These are phyloP conservation scores for Neofusicoccum parvum DNA, from an alignment of 2,329 filamentous ascomycete species.

Conservation along the genomic window DNA sequence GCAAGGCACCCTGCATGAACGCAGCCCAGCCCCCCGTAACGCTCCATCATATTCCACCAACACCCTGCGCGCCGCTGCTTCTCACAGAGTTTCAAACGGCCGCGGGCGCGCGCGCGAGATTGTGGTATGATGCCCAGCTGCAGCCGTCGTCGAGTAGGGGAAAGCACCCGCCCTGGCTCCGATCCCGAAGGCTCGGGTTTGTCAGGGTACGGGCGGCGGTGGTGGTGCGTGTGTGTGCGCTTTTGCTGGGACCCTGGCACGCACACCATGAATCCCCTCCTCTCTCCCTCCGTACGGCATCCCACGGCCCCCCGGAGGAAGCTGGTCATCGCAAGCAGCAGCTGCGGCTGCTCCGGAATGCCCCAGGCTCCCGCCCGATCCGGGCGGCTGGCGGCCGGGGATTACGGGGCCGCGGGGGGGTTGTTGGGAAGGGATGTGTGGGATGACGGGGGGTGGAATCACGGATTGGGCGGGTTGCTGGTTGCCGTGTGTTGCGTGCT, in stretches of 20 bases:
- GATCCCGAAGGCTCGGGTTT: too few relatives aligned
- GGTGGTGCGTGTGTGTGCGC: not conserved
- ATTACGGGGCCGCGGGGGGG: not conserved
- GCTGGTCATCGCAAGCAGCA: too few relatives aligned
- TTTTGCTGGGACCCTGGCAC: not conserved
- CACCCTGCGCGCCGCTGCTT: too few relatives aligned
- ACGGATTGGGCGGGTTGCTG: too few relatives aligned
- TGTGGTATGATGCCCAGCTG: too few relatives aligned
- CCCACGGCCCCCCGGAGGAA: not conserved
- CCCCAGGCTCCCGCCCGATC: not conserved
- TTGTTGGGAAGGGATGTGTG: not conserved
- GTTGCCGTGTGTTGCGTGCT: not conserved
- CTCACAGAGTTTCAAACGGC: too few relatives aligned
- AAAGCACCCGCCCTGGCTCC: too few relatives aligned
- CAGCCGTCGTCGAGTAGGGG: too few relatives aligned
- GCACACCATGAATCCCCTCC: not conserved
- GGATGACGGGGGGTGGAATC: not conserved
- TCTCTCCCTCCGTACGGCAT: not conserved
- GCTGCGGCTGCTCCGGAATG: conserved; percentile 1
- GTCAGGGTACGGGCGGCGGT: too few relatives aligned
- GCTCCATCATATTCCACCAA: not conserved
- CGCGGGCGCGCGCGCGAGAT: too few relatives aligned
- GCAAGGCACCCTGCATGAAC: not conserved
- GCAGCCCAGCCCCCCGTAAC: too few relatives aligned
- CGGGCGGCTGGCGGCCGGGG: not conserved